Evolutionary conservation across 352 stramenopile species (phyloP).

Genomic region (Phytopythium oedochilum): DNA sequence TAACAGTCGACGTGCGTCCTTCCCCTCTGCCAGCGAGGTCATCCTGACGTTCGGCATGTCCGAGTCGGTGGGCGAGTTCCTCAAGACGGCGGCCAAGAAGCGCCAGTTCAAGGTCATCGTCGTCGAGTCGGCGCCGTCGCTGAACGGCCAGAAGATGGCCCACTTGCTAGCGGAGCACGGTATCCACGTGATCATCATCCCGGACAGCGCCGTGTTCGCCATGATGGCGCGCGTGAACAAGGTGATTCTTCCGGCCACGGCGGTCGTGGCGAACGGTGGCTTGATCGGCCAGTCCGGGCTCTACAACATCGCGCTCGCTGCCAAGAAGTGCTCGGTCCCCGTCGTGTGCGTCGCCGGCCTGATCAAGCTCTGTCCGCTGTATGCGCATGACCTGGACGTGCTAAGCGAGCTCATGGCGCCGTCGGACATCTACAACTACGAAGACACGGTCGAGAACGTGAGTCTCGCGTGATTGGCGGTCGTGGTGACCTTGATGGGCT

Average conservation of each 20-base stretch:
- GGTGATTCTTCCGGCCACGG: conserved; percentile 93
- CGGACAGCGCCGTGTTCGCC: conserved; percentile 95
- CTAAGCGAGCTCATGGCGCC: conserved; percentile 90
- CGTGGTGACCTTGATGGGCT: neutral
- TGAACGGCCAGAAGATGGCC: conserved; percentile 90
- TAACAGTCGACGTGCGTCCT: neutral
- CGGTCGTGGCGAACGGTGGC: conserved; percentile 96
- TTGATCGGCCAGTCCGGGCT: conserved; percentile 94
- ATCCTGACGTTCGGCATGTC: conserved; percentile 95
- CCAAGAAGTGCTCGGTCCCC: conserved; percentile 95
- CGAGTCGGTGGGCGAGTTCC: conserved; percentile 89
- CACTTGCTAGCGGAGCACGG: conserved; percentile 86
- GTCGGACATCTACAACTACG: conserved; percentile 87
- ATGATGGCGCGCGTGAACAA: conserved; percentile 99
- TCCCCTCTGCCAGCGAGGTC: conserved; percentile 90
- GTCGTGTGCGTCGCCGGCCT: conserved; percentile 96
- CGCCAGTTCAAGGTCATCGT: conserved; percentile 96
- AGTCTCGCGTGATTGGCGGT: too few relatives aligned
- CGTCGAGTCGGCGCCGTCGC: conserved; percentile 90
- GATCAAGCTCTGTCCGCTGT: conserved; percentile 98
- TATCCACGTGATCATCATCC: conserved; percentile 95
- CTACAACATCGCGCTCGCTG: conserved; percentile 95
- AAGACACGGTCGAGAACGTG: conserved; percentile 87
- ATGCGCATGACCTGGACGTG: conserved; percentile 97
- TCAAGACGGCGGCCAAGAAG: conserved; percentile 88